Evolutionary conservation across 2,329 filamentous ascomycete genomes (phyloP).

Genomic region (Fusarium paranaense): DNA sequence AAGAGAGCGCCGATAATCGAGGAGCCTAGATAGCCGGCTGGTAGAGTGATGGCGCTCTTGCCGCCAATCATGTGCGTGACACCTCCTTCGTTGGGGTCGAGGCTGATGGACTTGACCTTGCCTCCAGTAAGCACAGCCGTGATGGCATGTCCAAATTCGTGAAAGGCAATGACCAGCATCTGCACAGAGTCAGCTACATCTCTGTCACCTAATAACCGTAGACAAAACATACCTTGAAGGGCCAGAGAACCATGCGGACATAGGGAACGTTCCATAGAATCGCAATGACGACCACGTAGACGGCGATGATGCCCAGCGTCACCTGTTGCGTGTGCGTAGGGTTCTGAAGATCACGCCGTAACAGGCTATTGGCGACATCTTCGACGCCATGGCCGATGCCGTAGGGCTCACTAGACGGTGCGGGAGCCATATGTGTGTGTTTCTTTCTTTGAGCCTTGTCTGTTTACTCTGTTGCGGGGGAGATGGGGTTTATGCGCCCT

Average conservation of each 20-base stretch:
- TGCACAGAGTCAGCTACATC: conserved; percentile 45
- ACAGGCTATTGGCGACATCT: conserved; percentile 45
- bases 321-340: conserved; percentile 77
- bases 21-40: conserved; percentile 82
- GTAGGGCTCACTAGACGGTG: conserved; percentile 26
- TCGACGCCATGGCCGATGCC: conserved; percentile 21
- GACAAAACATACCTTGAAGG: conserved; percentile 74
- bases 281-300: conserved; percentile 79
- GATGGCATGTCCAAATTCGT: conserved; percentile 83
- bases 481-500: neutral
- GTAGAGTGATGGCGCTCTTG: conserved; percentile 76
- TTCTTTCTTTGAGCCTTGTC: neutral
- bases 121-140: conserved; percentile 79
- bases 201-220: neutral
- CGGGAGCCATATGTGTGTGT: conserved; percentile 32
- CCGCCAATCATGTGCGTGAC: conserved; percentile 83
- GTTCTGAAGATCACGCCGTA: conserved; percentile 64
- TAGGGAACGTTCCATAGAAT: conserved; percentile 85
- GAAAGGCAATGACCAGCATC: conserved; percentile 88
- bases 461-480: neutral
- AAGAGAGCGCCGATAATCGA: conserved; percentile 81
- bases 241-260: conserved; percentile 80
- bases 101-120: conserved; percentile 77
- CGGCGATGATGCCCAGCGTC: conserved; percentile 77
- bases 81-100: conserved; percentile 83